These are phyloP conservation scores for Solanum chiquidenum DNA, from an alignment of 257 asterid species.

Conservation along the genomic window DNA sequence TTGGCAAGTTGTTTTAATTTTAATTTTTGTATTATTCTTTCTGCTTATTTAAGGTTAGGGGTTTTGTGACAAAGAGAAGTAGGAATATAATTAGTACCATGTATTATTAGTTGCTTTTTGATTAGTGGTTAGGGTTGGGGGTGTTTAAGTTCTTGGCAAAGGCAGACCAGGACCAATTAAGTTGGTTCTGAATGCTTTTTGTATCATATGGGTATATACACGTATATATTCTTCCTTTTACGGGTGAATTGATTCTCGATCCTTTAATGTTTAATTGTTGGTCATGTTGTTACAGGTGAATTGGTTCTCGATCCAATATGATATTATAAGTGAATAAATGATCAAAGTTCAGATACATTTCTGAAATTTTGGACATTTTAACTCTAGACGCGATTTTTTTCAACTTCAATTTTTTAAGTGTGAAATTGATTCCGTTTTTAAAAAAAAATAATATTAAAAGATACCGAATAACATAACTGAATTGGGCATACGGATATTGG, in stretches of 20 bases:
- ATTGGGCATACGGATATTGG: background rate
- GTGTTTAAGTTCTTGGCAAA: background rate
- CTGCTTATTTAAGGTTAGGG: background rate
- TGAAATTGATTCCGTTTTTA: background rate
- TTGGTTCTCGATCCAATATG: too few relatives aligned
- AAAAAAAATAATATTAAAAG: too few relatives aligned
- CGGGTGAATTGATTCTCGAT: background rate
- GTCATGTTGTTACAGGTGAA: background rate
- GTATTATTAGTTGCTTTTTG: background rate
- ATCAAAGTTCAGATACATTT: background rate
- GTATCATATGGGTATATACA: background rate
- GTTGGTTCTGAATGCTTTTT: background rate
- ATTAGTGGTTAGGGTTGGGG: background rate
- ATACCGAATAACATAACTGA: background rate
- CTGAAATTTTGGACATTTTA: background rate
- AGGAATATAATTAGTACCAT: background rate
- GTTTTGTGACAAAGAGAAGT: background rate
- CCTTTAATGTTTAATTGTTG: background rate
- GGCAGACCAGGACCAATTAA: background rate
- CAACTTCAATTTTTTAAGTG: background rate
- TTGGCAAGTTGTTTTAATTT: background rate
- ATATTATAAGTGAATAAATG: background rate
- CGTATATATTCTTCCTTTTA: background rate
- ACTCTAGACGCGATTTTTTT: background rate
- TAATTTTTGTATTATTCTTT: background rate